Base-by-base conservation (phyloP, 1,284 basidiomycete species). In the Ceraceosorus guamensis region DNA sequence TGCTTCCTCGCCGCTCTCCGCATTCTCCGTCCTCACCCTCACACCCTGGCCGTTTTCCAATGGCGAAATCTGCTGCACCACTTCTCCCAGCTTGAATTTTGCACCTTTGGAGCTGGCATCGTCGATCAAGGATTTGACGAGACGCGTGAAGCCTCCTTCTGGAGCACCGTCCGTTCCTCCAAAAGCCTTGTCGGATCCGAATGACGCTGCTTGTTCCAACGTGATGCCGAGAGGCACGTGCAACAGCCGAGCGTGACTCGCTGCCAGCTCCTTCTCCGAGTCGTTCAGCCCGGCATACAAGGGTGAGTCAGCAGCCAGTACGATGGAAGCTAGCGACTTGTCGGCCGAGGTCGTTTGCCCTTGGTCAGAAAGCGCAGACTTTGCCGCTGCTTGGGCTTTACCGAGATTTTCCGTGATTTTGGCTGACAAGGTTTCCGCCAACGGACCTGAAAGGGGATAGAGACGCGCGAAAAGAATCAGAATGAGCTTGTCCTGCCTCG, bases 181-280 rank as follows among this genome's bases (percentile, higher is more conserved):
- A 54, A 77, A 80, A 13, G 70, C 75, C 5, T 75, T 65, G 65
- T 76, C 75, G 47, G 68, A 77, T 4, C 75, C 76, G 63, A 70
- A 70, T 63, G 68, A 77, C 7, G 71, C 67, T 5, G 76, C 72
- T 44, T 73, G 61, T n/a, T 76, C 69, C 1, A 77, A 73, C 56
- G 75, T 74, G 47, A 79, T 70, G 2, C 81, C 81, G 0, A 81
- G 70, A 0, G 79, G 79, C 14, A 81, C 75, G 56, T 82, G 79
- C 34, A 79, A 71, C 45, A 77, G 76, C 34, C 81, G 67, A 0
- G 80, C 79, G 34, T 81, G 64, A 6, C 68, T 72, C 13, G 65
- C 54, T 0, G 75, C 76, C 0, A 74, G 64, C 13, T 60, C 46
- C 44, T 81, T 81, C 82, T 96, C 91, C 83, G 92, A 90, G 31